These are phyloP conservation scores for Alternaria arbusti DNA, from an alignment of 2,329 filamentous ascomycete species.

Conservation along the genomic window DNA sequence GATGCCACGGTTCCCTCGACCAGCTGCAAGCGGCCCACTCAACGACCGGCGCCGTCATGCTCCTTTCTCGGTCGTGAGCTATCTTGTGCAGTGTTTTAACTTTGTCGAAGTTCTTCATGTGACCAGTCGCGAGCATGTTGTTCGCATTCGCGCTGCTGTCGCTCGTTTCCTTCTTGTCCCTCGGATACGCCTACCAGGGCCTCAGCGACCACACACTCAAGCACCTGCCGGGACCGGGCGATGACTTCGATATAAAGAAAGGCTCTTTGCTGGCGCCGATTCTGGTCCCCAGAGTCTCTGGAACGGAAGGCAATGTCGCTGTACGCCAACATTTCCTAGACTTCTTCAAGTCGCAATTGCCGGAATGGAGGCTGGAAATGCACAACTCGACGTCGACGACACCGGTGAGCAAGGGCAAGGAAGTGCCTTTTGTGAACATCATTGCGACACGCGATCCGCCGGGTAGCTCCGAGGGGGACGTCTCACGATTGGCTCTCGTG, in stretches of 20 bases:
- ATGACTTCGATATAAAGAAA: slow-evolving; percentile 80
- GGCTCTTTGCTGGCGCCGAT: slow-evolving; percentile 86
- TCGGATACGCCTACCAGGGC: slow-evolving; percentile 58
- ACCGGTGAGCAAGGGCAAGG: slow-evolving; percentile 72
- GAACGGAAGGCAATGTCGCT: slow-evolving; percentile 75
- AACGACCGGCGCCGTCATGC: background rate
- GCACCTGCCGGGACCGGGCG: slow-evolving; percentile 70
- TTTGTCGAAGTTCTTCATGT: slow-evolving; percentile 10
- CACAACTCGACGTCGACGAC: slow-evolving; percentile 90
- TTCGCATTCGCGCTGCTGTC: slow-evolving; percentile 28
- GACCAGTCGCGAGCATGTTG: slow-evolving; percentile 22
- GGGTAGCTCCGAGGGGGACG: slow-evolving; percentile 74
- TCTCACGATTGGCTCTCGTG: slow-evolving; percentile 82
- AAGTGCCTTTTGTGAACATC: slow-evolving; percentile 86
- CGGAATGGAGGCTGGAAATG: slow-evolving; percentile 78
- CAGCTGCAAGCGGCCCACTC: background rate
- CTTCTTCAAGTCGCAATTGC: slow-evolving; percentile 81
- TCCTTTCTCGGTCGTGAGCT: background rate
- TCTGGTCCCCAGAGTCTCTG: slow-evolving; percentile 84
- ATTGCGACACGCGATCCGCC: slow-evolving; percentile 92
- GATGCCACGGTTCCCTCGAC: slow-evolving; percentile 5
- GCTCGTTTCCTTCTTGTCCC: slow-evolving; percentile 31
- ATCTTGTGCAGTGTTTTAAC: background rate
- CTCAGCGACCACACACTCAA: slow-evolving; percentile 79
- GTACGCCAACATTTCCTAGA: slow-evolving; percentile 83